A percentile compares a stretch with the other conserved stretches of the same genome.
Evolutionary conservation across 2,329 filamentous ascomycete species (phyloP).

Genomic region (Claviceps digitariae): DNA sequence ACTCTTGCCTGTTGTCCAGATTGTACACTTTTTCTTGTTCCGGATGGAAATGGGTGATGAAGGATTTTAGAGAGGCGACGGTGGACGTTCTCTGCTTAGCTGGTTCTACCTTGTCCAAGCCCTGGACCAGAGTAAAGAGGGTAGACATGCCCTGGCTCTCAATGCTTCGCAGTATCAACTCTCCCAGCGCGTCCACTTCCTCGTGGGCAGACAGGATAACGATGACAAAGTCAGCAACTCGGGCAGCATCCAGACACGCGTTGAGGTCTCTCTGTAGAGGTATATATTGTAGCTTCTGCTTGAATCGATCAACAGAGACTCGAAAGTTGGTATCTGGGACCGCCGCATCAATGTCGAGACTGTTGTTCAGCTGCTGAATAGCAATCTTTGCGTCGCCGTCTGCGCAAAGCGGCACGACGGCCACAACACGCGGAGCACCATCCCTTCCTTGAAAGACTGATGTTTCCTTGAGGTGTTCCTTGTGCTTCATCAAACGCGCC

Average conservation of each 20-base stretch:
- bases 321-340: conserved; percentile 45
- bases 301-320: conserved; percentile 76
- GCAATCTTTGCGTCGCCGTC: conserved; percentile 56
- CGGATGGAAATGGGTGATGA: conserved; percentile 89
- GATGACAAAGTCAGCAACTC: conserved; percentile 81
- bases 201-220: conserved; percentile 70
- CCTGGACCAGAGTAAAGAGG: conserved; percentile 72
- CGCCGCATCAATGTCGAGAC: conserved; percentile 63
- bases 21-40: conserved; percentile 83
- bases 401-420: conserved; percentile 69
- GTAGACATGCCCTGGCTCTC: conserved; percentile 93
- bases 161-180: conserved; percentile 72
- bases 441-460: conserved; percentile 77
- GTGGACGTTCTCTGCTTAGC: conserved; percentile 67
- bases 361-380: conserved; percentile 58
- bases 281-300: conserved; percentile 84
- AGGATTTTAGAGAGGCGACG: conserved; percentile 73
- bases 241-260: conserved; percentile 69
- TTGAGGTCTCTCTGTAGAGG: conserved; percentile 60
- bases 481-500: conserved; percentile 68
- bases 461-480: conserved; percentile 65
- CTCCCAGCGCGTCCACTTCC: conserved; percentile 74
- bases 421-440: conserved; percentile 77
- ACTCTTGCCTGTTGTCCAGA: conserved; percentile 79
- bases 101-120: conserved; percentile 63